Conservation (phyloP, 257 asterid genomes). For the Solanum boliviense region DNA sequence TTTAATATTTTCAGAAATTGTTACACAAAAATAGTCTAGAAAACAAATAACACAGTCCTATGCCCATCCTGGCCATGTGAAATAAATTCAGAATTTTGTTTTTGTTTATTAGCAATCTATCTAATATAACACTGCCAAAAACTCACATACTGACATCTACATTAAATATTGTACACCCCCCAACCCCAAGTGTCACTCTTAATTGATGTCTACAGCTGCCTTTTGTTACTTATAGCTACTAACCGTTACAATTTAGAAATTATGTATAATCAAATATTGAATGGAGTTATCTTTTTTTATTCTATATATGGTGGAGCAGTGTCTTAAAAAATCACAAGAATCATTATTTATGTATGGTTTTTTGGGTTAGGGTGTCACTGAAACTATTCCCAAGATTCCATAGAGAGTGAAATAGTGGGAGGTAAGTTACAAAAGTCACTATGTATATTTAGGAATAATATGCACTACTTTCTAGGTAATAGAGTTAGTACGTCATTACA, state of each 20-base stretch:
- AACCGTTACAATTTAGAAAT: not conserved
- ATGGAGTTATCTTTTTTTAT: not conserved
- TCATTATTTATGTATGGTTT: not conserved
- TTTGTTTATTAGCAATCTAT: not conserved
- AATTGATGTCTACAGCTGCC: not conserved
- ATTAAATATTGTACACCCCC: not conserved
- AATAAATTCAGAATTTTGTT: constrained; percentile 4
- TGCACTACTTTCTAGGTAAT: constrained; percentile 25
- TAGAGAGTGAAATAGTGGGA: constrained; percentile 11
- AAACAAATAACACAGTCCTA: not conserved
- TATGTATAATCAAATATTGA: not conserved
- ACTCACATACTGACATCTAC: not conserved
- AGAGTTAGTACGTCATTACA: not conserved
- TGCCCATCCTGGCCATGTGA: constrained; percentile 59
- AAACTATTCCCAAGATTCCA: constrained; percentile 45
- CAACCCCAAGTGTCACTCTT: not conserved
- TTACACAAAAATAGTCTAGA: not conserved
- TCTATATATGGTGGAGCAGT: not conserved
- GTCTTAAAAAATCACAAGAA: not conserved
- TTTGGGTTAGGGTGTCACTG: constrained; percentile 16
- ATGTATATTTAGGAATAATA: constrained; percentile 18
- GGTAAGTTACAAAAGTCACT: constrained; percentile 6
- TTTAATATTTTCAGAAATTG: not conserved
- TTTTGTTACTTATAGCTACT: not conserved
- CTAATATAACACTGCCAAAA: not conserved